Evolutionary conservation across 495 filamentous ascomycete genomes (phyloP), one percentile per base, ranked within the genome.

Genomic region (Astrothelium macrocarpum): DNA sequence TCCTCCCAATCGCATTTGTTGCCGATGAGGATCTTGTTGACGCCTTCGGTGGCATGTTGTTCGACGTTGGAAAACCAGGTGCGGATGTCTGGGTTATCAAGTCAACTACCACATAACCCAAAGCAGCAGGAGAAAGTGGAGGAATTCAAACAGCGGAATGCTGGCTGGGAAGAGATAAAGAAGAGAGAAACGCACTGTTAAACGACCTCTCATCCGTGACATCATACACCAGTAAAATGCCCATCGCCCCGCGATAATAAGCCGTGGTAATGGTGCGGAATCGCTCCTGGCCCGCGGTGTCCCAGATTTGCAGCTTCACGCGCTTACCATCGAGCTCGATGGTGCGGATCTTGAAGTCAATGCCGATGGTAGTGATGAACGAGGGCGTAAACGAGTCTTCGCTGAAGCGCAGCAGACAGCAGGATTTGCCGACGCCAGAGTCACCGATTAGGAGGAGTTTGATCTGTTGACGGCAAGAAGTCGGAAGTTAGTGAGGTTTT

Each of bases 1-100:
- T 99, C 94, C 77, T 97, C 93, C 95, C 95, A 97, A 78, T 99
- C 94, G 78, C 94, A 98, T 78, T 99, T 99, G 82, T 99, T 99
- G 70, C 94, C 94, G 65, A 99, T 96, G 59, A 99, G 86, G 71
- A 99, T 97, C 81, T 97, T 99, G 85, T 97, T 96, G 68, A 99
- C 94, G 67, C 95, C 95, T 78, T 97, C 94, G 65, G 92, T 97
- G 59, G 95, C 94, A 78, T 99, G 95, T 75, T 97, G 93, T 73
- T 98, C 94, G 61, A 98, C 94, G 79, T 98, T 97, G 67, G 90
- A 92, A 75, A 98, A 98, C 94, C 94, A 98, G 62, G 94, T 97
- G 69, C 90, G 88, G 75, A 99, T 97, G 74, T 99, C 94, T 99
- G 71, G 59, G 53, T 62, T 66, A 68, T 65, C 59, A 32, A 59